Percentiles rank a stretch among this genome's conserved stretches.
phyloP scores from a whole-genome alignment of 768 basidiomycete genomes.

The Rickenella mellea region DNA sequence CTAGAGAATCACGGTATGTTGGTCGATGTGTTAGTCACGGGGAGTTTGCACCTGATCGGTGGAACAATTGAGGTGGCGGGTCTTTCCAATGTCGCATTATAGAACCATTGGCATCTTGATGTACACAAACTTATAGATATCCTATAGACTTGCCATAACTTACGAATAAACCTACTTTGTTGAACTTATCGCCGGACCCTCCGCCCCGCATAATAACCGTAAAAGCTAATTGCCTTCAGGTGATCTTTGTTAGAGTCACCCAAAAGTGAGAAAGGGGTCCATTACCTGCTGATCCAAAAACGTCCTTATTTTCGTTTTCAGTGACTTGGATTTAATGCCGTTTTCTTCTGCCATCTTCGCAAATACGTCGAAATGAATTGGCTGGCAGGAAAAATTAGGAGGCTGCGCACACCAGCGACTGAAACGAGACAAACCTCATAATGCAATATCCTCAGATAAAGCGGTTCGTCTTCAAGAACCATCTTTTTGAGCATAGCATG shows the following conservation, averaged over 20 bases:
- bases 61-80: conserved; percentile 89
- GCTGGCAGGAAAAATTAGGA: conserved; percentile 26
- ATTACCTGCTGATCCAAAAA: conserved; percentile 52
- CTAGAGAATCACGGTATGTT: conserved; percentile 25
- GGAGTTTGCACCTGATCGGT: conserved; percentile 89
- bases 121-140: conserved; percentile 18
- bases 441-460: conserved; percentile 51
- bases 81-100: conserved; percentile 60
- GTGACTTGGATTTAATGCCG: conserved; percentile 19
- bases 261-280: background rate
- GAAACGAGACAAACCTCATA: conserved; percentile 41
- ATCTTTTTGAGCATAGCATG: conserved; percentile 28
- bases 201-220: conserved; percentile 24
- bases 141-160: conserved; percentile 13
- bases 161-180: background rate
- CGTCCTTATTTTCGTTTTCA: conserved; percentile 30
- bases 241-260: too few relatives aligned
- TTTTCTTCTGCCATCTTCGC: conserved; percentile 27
- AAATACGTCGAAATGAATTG: conserved; percentile 49
- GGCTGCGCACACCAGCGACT: too few relatives aligned
- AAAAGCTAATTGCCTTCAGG: conserved; percentile 45
- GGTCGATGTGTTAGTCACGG: conserved; percentile 75
- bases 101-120: conserved; percentile 6
- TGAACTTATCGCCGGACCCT: conserved; percentile 15
- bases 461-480: conserved; percentile 33